These are phyloP conservation scores for Termitomyces sp. DNA, from an alignment of 768 basidiomycete species.

Conservation along the genomic window DNA sequence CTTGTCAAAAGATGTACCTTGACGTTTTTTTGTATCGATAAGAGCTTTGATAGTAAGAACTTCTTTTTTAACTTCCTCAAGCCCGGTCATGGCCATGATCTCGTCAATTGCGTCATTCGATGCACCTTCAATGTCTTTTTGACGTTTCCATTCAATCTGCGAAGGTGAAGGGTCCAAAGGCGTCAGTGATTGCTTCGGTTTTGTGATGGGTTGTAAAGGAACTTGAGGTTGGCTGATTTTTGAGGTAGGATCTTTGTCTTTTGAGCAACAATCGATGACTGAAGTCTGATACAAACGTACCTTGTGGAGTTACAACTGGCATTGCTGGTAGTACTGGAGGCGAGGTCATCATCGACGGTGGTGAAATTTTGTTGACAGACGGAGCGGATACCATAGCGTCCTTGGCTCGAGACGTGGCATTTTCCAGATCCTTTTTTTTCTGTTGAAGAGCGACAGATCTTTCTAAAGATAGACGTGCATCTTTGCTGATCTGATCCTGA, in stretches of 20 bases:
- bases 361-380: background rate
- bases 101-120: background rate
- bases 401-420: background rate
- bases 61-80: background rate
- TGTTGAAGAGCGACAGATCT: background rate
- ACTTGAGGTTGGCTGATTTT: background rate
- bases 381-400: background rate
- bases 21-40: constrained; percentile 1
- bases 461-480: background rate
- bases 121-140: background rate
- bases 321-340: background rate
- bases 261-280: background rate
- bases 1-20: background rate
- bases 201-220: background rate
- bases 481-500: background rate
- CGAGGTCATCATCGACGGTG: background rate
- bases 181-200: background rate
- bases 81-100: constrained; percentile 1
- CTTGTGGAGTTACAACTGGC: background rate
- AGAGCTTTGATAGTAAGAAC: background rate
- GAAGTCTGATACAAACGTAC: background rate
- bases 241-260: background rate
- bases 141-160: background rate
- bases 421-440: background rate
- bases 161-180: background rate